Conservation (phyloP, 106 monocot species). For the Agapanthus africanus region DNA sequence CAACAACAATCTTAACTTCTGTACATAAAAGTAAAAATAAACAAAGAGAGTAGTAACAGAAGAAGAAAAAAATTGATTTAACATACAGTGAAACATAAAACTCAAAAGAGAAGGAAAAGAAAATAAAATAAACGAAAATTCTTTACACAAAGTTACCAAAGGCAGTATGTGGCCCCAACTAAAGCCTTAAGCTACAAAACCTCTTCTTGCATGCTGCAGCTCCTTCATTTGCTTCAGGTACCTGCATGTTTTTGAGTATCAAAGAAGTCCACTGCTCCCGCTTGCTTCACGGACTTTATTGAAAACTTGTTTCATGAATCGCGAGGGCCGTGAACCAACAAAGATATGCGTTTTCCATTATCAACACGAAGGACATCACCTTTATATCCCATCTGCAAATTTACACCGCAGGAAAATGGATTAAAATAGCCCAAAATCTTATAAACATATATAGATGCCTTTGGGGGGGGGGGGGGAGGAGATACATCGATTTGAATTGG, state of each 20-base stretch:
- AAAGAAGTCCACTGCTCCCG: not conserved
- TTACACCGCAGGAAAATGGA: not conserved
- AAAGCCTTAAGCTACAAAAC: not conserved
- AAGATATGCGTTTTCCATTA: constrained; percentile 47
- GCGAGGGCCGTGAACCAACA: constrained; percentile 65
- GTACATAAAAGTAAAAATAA: too few species aligned
- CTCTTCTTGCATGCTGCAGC: too few species aligned
- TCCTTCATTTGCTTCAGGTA: too few species aligned
- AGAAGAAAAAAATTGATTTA: too few species aligned
- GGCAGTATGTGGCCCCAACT: not conserved
- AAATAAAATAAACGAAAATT: not conserved
- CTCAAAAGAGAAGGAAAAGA: not conserved
- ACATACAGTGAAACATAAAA: not conserved
- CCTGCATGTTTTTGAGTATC: too few species aligned
- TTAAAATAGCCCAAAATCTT: not conserved
- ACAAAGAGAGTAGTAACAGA: too few species aligned
- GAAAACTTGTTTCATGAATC: constrained; percentile 34
- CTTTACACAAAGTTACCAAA: not conserved
- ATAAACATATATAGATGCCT: not conserved
- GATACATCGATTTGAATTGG: constrained; percentile 29
- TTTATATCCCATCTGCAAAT: constrained; percentile 24
- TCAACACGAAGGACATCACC: constrained; percentile 41
- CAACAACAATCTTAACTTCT: too few species aligned
- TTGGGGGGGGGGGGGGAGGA: not conserved
- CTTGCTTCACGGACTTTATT: not conserved